phyloP scores from a whole-genome alignment of 305 asterid species.

The Fraxinus greggii region DNA sequence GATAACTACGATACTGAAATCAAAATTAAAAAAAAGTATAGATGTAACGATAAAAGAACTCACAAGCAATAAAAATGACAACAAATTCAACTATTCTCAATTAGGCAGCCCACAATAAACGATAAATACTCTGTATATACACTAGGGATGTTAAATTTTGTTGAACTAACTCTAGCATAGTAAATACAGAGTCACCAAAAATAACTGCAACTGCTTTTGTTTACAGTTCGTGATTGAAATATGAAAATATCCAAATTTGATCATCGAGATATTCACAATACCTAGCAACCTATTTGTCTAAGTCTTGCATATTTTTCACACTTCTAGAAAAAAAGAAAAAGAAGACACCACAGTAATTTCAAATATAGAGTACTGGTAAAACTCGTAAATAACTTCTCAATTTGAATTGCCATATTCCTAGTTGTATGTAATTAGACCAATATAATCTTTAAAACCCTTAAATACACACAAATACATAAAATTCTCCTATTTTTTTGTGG shows the following conservation, averaged over 20 bases:
- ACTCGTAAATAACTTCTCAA: not conserved
- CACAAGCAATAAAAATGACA: not conserved
- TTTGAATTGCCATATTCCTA: not conserved
- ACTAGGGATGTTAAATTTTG: too few species aligned
- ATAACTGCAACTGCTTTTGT: too few species aligned
- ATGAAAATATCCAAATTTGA: not conserved
- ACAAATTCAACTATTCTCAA: not conserved
- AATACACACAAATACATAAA: not conserved
- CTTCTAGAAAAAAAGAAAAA: not conserved
- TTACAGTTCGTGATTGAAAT: too few species aligned
- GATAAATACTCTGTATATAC: too few species aligned
- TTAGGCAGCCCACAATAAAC: too few species aligned
- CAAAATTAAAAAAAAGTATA: not conserved
- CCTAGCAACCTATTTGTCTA: not conserved
- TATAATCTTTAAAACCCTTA: not conserved
- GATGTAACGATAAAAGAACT: not conserved
- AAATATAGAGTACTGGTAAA: not conserved
- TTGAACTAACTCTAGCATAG: not conserved
- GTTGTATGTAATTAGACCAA: not conserved
- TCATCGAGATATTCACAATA: too few species aligned
- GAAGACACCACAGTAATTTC: not conserved
- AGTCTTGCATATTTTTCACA: not conserved
- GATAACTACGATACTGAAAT: not conserved
- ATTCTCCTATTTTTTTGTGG: conserved; percentile 35
- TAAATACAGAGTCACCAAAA: not conserved